A percentile compares a stretch with the other conserved stretches of the same genome.
Conservation (phyloP, 495 filamentous ascomycete species). For the Platismatia glauca region DNA sequence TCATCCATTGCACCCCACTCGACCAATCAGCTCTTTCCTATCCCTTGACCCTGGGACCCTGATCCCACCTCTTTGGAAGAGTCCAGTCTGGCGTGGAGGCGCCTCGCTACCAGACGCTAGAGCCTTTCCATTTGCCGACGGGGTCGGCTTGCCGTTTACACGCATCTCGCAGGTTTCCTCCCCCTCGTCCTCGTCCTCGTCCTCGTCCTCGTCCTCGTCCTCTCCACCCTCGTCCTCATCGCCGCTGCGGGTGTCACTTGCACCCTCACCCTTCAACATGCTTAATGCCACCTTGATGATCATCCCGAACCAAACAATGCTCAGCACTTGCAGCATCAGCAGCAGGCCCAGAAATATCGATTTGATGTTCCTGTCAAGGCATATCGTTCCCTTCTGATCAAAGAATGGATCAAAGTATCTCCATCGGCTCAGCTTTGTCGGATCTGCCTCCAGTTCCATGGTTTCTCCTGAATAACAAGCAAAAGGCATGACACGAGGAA, state of each 20-base stretch:
- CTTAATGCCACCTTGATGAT: conserved; percentile 70
- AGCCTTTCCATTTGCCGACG: background rate
- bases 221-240: conserved; percentile 66
- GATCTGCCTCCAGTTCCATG: conserved; percentile 21
- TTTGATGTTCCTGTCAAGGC: conserved; percentile 63
- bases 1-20: conserved; percentile 17
- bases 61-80: conserved; percentile 14
- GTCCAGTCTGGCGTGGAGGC: conserved; percentile 6
- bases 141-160: conserved; percentile 6
- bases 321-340: conserved; percentile 67
- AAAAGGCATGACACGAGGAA: conserved; percentile 49
- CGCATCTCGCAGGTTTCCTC: conserved; percentile 23
- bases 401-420: conserved; percentile 64
- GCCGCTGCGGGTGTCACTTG: conserved; percentile 82
- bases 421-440: conserved; percentile 41
- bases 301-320: conserved; percentile 83
- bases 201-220: conserved; percentile 61
- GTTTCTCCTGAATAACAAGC: conserved; percentile 62
- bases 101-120: conserved; percentile 6
- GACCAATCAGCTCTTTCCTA: conserved; percentile 17
- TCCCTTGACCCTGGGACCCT: conserved; percentile 11
- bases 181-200: conserved; percentile 49
- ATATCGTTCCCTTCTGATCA: conserved; percentile 59
- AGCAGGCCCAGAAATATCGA: conserved; percentile 68
- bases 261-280: conserved; percentile 64